Percentiles rank a stretch among this genome's conserved stretches.
Evolutionary conservation across 306 rosid genomes (phyloP).

Genomic region (Nissolia schottii): DNA sequence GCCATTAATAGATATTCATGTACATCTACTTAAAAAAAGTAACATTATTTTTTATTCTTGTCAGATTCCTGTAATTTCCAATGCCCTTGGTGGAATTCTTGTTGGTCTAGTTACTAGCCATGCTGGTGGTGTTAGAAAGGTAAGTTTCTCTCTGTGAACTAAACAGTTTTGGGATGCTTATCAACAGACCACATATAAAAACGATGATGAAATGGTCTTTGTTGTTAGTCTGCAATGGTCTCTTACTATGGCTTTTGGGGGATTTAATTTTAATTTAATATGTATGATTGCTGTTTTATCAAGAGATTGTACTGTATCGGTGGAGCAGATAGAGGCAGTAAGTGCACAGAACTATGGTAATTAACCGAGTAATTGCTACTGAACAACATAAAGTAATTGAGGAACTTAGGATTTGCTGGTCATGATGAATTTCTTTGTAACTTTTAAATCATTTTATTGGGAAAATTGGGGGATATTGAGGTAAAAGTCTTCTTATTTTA

Average conservation of each 20-base stretch:
- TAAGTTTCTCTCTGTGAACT: conserved; percentile 31
- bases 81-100: conserved; percentile 95
- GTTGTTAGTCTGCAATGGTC: background rate
- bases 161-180: background rate
- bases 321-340: background rate
- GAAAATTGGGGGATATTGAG: background rate
- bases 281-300: background rate
- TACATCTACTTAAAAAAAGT: conserved; percentile 8
- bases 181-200: background rate
- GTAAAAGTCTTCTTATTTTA: background rate
- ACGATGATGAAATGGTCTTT: background rate
- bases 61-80: conserved; percentile 81
- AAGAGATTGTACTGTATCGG: background rate
- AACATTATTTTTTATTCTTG: background rate
- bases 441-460: conserved; percentile 2
- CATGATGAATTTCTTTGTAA: background rate
- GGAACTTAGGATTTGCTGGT: background rate
- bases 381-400: background rate
- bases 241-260: background rate
- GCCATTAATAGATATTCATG: conserved; percentile 8
- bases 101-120: conserved; percentile 85
- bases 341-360: background rate
- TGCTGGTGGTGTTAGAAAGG: conserved; percentile 99
- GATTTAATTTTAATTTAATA: background rate
- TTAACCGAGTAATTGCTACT: background rate